phyloP scores from a whole-genome alignment of 164 flowering plant genomes.

The Kalanchoe fedtschenkoi region DNA sequence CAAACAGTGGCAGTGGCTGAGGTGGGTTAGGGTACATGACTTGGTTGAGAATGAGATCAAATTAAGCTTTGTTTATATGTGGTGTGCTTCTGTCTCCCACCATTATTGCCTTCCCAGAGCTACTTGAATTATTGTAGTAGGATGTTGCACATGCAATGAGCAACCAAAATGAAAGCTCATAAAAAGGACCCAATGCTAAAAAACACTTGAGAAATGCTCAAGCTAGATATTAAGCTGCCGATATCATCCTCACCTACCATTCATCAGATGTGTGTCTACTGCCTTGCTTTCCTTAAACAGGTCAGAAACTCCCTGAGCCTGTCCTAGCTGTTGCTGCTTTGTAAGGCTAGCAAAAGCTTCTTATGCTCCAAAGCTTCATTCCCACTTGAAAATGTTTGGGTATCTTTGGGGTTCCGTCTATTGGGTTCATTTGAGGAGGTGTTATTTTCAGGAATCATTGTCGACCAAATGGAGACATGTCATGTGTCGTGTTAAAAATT shows the following conservation, averaged over 20 bases:
- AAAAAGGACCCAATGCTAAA: background rate
- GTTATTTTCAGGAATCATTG: background rate
- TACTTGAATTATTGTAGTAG: background rate
- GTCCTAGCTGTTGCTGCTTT: background rate
- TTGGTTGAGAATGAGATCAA: slow-evolving; percentile 1
- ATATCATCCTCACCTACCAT: background rate
- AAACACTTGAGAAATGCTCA: no score
- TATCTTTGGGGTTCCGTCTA: background rate
- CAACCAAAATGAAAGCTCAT: background rate
- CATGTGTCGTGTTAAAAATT: no score
- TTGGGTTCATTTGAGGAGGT: background rate
- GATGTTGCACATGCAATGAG: background rate
- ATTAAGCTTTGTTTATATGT: background rate
- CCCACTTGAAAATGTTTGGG: background rate
- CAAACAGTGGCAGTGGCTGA: background rate
- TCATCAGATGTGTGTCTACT: background rate
- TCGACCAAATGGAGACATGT: no score
- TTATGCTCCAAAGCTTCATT: slow-evolving; percentile 3
- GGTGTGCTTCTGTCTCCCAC: slow-evolving; percentile 2
- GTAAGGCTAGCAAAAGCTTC: background rate
- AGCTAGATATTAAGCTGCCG: background rate
- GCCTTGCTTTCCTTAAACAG: background rate
- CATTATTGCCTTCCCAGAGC: background rate
- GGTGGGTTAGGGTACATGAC: slow-evolving; percentile 5
- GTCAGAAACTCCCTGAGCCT: background rate